Evolutionary conservation across 2,329 filamentous ascomycete genomes (phyloP).

Genomic region (Ceratocystiopsis minuta): DNA sequence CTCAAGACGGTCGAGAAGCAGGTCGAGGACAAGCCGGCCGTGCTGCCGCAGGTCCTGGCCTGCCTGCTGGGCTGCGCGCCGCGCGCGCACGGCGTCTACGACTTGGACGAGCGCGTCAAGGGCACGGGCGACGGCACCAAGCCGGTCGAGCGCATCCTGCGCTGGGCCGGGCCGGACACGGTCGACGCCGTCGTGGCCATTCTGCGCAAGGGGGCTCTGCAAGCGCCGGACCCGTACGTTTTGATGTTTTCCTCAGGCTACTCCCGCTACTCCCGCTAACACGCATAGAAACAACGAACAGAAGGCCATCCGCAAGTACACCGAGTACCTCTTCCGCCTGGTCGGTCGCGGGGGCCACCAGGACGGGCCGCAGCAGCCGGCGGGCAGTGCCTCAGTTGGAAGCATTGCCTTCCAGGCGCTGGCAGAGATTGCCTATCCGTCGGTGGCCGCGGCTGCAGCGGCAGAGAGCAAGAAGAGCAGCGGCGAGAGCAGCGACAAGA

Average conservation of each 20-base stretch:
- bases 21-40: conserved; percentile 40
- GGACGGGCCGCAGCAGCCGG: conserved; percentile 11
- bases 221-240: conserved; percentile 18
- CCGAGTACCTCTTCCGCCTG: conserved; percentile 35
- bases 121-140: conserved; percentile 33
- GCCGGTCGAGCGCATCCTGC: conserved; percentile 58
- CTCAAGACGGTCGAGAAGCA: conserved; percentile 52
- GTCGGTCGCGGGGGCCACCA: conserved; percentile 21
- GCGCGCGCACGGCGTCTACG: conserved; percentile 45
- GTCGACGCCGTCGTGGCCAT: conserved; percentile 33
- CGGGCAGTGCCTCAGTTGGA: conserved; percentile 16
- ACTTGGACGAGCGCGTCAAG: conserved; percentile 74
- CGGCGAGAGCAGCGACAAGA: conserved; percentile 7
- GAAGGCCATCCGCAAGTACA: conserved; percentile 30
- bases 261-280: too few species aligned
- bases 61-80: conserved; percentile 38
- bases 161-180: conserved; percentile 37
- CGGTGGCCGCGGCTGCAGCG: conserved; percentile 18
- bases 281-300: conserved; percentile 17
- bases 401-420: conserved; percentile 32
- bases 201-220: conserved; percentile 20
- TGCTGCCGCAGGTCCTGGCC: conserved; percentile 42
- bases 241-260: too few species aligned
- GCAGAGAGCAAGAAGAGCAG: conserved; percentile 9
- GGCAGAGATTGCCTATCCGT: conserved; percentile 35